Evolutionary conservation across 768 basidiomycete species (phyloP), one percentile per base, ranked within the genome.

Genomic region (Russula emetica): DNA sequence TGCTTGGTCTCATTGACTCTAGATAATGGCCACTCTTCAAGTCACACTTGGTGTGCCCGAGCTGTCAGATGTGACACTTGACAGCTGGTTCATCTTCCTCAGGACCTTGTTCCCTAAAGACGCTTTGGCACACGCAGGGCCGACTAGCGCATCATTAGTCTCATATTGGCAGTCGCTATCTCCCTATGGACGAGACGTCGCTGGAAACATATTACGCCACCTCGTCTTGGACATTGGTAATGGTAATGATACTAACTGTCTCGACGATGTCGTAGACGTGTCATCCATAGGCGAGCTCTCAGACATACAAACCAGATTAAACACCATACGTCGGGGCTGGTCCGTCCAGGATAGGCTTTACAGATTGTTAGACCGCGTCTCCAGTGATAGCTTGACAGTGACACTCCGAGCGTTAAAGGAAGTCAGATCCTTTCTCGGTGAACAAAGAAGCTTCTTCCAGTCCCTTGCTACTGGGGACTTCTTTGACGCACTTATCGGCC

Each of bases 21-120:
- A 99, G 96, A 87, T 98, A 69, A 94, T 98, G 90, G 94, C 96
- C 0, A 94, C 90, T 20, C 82, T 99, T 44, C 96, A 98, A 76
- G 93, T 90, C 7, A 90, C 88, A 76, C 80, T 97, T n/a, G 74
- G 78, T 38, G 80, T 92, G 13, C 81, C 82, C 0, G 88, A 88
- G 64, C 79, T 99, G 8, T 83, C 90, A 0, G 84, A 89, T 62
- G 86, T 85, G 8, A 90, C 93, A 0, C 77, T 99, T 3, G 77
- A 83, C 36, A 89, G 85, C 44, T 98, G 94, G 94, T 74, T 82
- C 60, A 79, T 76, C 28, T 97, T 98, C 74, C 75, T 96, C 64
- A 81, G 77, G 18, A 85, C 85, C 2, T 74, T 96, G 22, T 77
- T 80, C 3, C 80, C 83, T 22, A 74, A 73, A 52, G 94, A 98